Base-by-base conservation (phyloP, 2,329 filamentous ascomycete genomes). In the Aspergillus ruber region DNA sequence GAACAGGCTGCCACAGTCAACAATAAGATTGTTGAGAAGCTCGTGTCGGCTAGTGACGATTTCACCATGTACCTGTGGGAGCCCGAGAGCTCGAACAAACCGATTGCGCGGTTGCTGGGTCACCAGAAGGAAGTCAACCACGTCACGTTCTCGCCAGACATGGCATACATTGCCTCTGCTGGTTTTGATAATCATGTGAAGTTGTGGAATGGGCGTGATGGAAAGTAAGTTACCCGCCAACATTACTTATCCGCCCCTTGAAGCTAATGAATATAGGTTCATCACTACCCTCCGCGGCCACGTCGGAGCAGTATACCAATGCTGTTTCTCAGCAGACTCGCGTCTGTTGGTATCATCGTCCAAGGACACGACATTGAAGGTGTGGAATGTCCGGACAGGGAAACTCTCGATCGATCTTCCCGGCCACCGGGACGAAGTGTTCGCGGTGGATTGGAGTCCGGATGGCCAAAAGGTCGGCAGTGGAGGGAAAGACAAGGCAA, bases 111-210 rank as follows among this genome's bases (percentile, higher is more conserved):
- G 29, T 80, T 97, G 71, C 71, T 89, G n/a, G 93, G 93, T 2
- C 93, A 98, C 62, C 89, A 96, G 66, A 97, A 97, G 71, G 88
- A 91, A 63, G 90, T 97, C 57, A 96, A 97, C 67, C 88, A 96
- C 64, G 90, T 97, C 42, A 86, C 85, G 0, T 97, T 97, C 70
- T 95, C 89, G 1, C 90, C 91, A 0, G 90, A 97, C 62, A 91
- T 90, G 29, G 77, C 81, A 7, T 79, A 91, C 49, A 90, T 98
- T 58, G 93, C 93, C 7, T 94, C 87, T 33, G 84, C 88, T 7
- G 85, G 85, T 3, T 98, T 91, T 73, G 93, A 98, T 67, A 98
- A 97, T 65, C 88, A 91, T 60, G 89, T 91, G 58, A 95, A 95
- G 71, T 72, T 96, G 21, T 97, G 90, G 90, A 88, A 84, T 56